Conservation (phyloP, 2,329 filamentous ascomycete genomes). For the Apiospora marii region DNA sequence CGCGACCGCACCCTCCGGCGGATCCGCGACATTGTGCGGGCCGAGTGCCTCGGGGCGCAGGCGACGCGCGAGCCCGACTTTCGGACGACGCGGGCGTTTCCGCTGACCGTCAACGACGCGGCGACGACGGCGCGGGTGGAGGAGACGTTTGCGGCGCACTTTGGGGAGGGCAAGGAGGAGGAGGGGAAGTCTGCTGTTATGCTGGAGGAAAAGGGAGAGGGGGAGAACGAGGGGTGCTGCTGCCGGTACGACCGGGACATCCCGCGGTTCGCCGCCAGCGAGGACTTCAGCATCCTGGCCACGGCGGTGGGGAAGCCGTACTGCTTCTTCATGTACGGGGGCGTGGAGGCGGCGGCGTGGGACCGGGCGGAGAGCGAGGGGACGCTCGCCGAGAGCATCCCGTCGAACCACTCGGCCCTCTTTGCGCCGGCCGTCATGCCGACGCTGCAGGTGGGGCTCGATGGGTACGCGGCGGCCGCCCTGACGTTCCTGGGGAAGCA, state of each 20-base stretch:
- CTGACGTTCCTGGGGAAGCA: slow-evolving; percentile 5
- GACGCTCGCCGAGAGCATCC: not conserved
- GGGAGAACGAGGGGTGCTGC: not conserved
- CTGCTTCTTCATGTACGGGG: slow-evolving; percentile 21
- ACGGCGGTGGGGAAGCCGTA: slow-evolving; percentile 21
- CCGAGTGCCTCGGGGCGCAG: slow-evolving; percentile 3
- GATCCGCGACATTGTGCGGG: not conserved
- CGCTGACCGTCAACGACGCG: slow-evolving; percentile 16
- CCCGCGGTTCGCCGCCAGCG: slow-evolving; percentile 13
- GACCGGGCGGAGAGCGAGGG: not conserved
- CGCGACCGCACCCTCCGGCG: not conserved
- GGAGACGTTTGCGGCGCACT: slow-evolving; percentile 23
- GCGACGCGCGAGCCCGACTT: slow-evolving; percentile 12
- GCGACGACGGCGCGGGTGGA: slow-evolving; percentile 7
- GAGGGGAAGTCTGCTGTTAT: not conserved
- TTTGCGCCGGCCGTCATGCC: slow-evolving; percentile 19
- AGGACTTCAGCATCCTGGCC: slow-evolving; percentile 23
- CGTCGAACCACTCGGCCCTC: slow-evolving; percentile 14
- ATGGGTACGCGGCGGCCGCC: slow-evolving; percentile 18
- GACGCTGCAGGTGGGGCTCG: slow-evolving; percentile 4
- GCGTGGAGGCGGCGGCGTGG: slow-evolving; percentile 2
- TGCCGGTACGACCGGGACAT: slow-evolving; percentile 21
- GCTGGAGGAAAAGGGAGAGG: not conserved
- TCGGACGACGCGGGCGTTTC: slow-evolving; percentile 6
- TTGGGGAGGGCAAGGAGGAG: not conserved